These are phyloP conservation scores for Phytophthora crassamura DNA, from an alignment of 352 stramenopile genomes.

Conservation along the genomic window DNA sequence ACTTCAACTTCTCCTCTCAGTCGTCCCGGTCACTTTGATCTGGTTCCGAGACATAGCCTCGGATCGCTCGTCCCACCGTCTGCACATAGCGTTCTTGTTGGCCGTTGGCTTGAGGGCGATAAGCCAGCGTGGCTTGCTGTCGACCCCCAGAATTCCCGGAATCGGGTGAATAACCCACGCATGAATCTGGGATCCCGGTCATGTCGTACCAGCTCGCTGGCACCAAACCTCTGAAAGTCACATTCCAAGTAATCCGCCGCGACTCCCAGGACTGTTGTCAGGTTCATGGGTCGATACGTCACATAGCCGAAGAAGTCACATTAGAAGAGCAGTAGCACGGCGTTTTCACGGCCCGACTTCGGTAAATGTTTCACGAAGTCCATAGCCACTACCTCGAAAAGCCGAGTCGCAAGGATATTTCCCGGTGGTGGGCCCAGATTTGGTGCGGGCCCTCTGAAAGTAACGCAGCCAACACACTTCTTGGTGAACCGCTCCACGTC, in stretches of 20 bases:
- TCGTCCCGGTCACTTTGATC: conserved; percentile 1
- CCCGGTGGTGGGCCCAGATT: neutral
- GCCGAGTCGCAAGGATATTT: neutral
- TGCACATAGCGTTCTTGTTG: neutral
- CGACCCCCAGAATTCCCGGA: neutral
- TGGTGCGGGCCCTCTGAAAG: neutral
- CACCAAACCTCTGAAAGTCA: neutral
- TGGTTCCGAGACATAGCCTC: neutral
- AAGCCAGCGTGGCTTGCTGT: neutral
- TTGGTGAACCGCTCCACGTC: conserved; percentile 1
- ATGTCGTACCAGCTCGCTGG: neutral
- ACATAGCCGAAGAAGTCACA: neutral
- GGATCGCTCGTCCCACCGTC: neutral
- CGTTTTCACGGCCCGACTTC: neutral
- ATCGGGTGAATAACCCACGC: neutral
- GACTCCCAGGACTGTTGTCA: neutral
- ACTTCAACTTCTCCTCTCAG: neutral
- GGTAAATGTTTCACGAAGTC: conserved; percentile 1
- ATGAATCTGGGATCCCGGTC: neutral
- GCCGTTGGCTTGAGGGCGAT: conserved; percentile 1
- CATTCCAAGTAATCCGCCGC: neutral
- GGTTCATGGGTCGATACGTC: too few species aligned
- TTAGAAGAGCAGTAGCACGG: neutral
- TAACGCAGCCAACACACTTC: neutral
- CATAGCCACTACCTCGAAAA: conserved; percentile 3